A percentile compares a stretch with the other conserved stretches of the same genome.
Conservation (phyloP, 2,329 filamentous ascomycete species). For the Monosporascus sp. region DNA sequence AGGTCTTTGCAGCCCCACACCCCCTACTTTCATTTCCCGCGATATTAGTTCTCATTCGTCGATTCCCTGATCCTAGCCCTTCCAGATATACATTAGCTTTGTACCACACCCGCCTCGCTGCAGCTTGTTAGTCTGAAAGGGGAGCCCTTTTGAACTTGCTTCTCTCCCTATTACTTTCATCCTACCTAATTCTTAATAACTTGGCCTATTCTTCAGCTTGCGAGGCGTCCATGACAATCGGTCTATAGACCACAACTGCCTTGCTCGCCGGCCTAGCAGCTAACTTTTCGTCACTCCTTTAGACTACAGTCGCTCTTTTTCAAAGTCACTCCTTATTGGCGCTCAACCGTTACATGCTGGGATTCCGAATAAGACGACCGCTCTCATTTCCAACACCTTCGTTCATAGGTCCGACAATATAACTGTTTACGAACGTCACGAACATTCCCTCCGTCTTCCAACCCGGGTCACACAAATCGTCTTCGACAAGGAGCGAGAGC, state of each 20-base stretch:
- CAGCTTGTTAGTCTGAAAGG: neutral
- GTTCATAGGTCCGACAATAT: neutral
- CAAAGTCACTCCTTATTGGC: slow-evolving; percentile 4
- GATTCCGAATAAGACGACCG: neutral
- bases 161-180: neutral
- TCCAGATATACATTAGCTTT: slow-evolving; percentile 6
- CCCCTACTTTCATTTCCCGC: slow-evolving; percentile 30
- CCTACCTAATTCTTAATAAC: neutral
- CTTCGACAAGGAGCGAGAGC: neutral
- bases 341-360: slow-evolving; percentile 8
- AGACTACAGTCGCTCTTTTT: slow-evolving; percentile 9
- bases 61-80: slow-evolving; percentile 16
- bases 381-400: neutral
- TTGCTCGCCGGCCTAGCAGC: slow-evolving; percentile 49
- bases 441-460: neutral
- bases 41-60: slow-evolving; percentile 27
- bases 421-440: neutral
- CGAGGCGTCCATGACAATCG: slow-evolving; percentile 30
- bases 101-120: neutral
- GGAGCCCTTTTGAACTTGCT: slow-evolving; percentile 4
- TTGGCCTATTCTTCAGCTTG: slow-evolving; percentile 1
- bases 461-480: neutral
- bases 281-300: slow-evolving; percentile 39
- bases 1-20: slow-evolving; percentile 15
- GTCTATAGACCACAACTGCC: slow-evolving; percentile 33